phyloP scores from a whole-genome alignment of 441 rosid species.

The Gossypium davidsonii region DNA sequence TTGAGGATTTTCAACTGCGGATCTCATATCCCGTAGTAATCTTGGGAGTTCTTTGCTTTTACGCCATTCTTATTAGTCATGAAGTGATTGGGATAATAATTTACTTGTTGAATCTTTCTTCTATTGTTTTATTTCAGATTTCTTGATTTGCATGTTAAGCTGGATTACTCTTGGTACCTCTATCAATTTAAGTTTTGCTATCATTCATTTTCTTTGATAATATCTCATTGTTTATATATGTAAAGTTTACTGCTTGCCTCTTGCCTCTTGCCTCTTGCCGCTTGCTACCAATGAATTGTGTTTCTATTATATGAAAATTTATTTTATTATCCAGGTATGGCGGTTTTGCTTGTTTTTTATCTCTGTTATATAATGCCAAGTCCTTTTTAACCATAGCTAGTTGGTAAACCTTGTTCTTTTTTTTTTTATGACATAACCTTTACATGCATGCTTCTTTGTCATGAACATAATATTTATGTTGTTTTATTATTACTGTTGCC shows the following conservation, averaged over 20 bases:
- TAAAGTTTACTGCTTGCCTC: not conserved
- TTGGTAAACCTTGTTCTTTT: not conserved
- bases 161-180: not conserved
- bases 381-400: not conserved
- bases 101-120: not conserved
- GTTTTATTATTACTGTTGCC: too few relatives aligned
- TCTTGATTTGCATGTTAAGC: constrained; percentile 10
- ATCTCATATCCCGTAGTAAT: not conserved
- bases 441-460: not conserved
- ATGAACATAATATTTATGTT: not conserved
- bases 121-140: not conserved
- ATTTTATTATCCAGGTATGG: not conserved
- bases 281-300: not conserved
- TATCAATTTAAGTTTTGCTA: not conserved
- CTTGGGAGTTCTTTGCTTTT: not conserved
- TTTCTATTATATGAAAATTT: not conserved
- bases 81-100: not conserved
- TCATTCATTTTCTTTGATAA: not conserved
- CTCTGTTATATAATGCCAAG: not conserved
- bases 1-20: not conserved
- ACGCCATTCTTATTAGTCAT: not conserved
- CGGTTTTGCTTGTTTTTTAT: not conserved
- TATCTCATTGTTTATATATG: not conserved
- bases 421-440: not conserved
- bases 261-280: not conserved